Conservation (phyloP, 140 eudicot species). For the Senecio squalidus region DNA sequence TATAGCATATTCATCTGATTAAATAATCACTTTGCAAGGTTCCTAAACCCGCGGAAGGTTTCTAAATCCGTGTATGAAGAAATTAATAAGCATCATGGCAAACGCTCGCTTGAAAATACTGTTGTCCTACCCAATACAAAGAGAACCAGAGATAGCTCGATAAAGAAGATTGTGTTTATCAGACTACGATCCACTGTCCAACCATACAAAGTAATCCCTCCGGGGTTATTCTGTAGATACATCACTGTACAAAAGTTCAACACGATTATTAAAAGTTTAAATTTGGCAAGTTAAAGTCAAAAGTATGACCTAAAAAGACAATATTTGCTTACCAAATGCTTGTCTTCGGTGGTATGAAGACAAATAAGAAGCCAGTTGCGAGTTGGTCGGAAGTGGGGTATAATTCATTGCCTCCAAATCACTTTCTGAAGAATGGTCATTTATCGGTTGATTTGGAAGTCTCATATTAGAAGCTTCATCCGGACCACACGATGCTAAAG, state of each 20-base stretch:
- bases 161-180: constrained; percentile 67
- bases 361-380: constrained; percentile 50
- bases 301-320: neutral
- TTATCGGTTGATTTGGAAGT: constrained; percentile 23
- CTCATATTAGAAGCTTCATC: constrained; percentile 39
- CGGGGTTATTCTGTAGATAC: constrained; percentile 82
- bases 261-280: constrained; percentile 4
- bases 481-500: constrained; percentile 56
- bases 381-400: constrained; percentile 31
- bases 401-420: constrained; percentile 70
- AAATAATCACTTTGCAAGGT: neutral
- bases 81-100: constrained; percentile 18
- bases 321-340: constrained; percentile 54
- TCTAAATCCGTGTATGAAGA: neutral
- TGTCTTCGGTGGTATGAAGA: constrained; percentile 73
- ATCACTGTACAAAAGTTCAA: constrained; percentile 44
- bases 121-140: constrained; percentile 81
- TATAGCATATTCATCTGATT: neutral
- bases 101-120: constrained; percentile 30
- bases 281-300: neutral
- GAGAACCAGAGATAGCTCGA: constrained; percentile 60
- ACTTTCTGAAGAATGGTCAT: constrained; percentile 50
- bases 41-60: too few relatives aligned
- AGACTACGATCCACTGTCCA: constrained; percentile 81
- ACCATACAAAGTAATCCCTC: constrained; percentile 83